Evolutionary conservation across 306 rosid species (phyloP).

Genomic region (Quercus berberidifolia): DNA sequence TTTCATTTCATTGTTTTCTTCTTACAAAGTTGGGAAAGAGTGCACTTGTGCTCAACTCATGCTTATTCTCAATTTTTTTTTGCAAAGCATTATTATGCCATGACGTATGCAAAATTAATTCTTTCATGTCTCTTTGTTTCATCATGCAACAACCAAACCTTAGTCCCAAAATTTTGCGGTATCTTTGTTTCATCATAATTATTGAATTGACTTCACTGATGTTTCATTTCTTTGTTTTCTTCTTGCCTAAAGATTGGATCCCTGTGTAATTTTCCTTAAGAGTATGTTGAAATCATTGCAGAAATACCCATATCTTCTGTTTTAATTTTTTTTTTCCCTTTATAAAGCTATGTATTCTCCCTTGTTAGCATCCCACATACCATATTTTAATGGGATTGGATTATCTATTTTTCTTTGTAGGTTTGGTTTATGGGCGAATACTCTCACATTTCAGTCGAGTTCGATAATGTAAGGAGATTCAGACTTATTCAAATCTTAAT

Average conservation of each 20-base stretch:
- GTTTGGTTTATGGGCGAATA: constrained; percentile 94
- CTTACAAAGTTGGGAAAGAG: background rate
- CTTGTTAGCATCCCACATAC: background rate
- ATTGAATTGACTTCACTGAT: background rate
- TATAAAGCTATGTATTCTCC: background rate
- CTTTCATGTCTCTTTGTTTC: background rate
- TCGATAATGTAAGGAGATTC: constrained; percentile 68
- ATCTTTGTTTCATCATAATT: constrained; percentile 4
- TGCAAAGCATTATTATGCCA: background rate
- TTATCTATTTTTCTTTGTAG: constrained; percentile 45
- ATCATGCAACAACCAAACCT: no score
- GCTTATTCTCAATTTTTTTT: background rate
- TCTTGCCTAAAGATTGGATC: constrained; percentile 8
- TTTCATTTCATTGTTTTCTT: background rate
- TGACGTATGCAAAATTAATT: background rate
- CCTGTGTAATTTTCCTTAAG: background rate
- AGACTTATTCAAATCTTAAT: constrained; percentile 21
- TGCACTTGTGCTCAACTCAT: background rate
- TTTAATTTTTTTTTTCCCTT: constrained; percentile 8
- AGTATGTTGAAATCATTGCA: constrained; percentile 13
- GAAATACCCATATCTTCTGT: constrained; percentile 1
- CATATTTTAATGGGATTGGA: constrained; percentile 7
- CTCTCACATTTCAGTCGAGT: constrained; percentile 80
- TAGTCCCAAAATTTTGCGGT: no score
- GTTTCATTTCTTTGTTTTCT: background rate